These are phyloP conservation scores for Elsinoe arachidis DNA, from an alignment of 2,329 filamentous ascomycete species.

Conservation along the genomic window DNA sequence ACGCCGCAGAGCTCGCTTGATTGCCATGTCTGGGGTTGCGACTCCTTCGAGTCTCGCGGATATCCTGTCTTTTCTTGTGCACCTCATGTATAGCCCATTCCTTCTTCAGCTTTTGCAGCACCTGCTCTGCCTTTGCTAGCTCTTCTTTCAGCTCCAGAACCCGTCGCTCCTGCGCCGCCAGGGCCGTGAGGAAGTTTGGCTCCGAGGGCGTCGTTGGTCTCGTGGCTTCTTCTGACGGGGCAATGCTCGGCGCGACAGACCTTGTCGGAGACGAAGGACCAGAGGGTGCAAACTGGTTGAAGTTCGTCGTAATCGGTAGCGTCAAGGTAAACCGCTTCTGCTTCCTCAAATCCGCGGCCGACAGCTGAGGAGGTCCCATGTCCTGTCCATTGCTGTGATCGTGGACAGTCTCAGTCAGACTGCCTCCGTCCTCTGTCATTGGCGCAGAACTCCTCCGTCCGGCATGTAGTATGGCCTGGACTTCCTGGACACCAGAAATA, in stretches of 20 bases:
- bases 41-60: constrained; percentile 48
- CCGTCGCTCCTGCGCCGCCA: constrained; percentile 83
- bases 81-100: constrained; percentile 74
- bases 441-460: not conserved
- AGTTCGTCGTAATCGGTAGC: constrained; percentile 38
- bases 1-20: constrained; percentile 10
- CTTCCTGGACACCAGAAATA: constrained; percentile 4
- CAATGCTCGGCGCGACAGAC: constrained; percentile 20
- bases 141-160: constrained; percentile 90
- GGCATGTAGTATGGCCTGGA: constrained; percentile 3
- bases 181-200: constrained; percentile 66
- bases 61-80: constrained; percentile 63
- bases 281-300: constrained; percentile 23
- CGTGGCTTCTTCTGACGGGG: constrained; percentile 41
- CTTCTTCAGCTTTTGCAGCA: constrained; percentile 68
- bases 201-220: constrained; percentile 26
- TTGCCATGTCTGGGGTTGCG: not conserved
- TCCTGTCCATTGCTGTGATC: not conserved
- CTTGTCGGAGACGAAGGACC: constrained; percentile 27
- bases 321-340: constrained; percentile 40
- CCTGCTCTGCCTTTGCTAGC: constrained; percentile 69
- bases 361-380: not conserved
- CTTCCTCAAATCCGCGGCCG: constrained; percentile 10
- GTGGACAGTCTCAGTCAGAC: not conserved
- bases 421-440: constrained; percentile 6